Evolutionary conservation across 805 yeast species (phyloP).

Genomic region (Priceomyces fermenticarens): DNA sequence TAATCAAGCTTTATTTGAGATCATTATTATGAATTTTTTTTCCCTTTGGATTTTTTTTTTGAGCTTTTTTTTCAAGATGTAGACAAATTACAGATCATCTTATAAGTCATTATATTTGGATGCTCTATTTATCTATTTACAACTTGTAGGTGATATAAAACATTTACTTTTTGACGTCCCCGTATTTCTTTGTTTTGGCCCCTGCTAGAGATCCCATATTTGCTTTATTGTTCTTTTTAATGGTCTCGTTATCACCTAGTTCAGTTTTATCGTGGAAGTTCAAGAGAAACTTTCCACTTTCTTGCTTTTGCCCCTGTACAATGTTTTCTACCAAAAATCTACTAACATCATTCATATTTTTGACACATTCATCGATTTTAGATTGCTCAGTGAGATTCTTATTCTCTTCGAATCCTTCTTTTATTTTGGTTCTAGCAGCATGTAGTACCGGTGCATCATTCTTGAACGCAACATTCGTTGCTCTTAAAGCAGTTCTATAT

Average conservation of each 20-base stretch:
- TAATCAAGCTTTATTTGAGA: too few species aligned
- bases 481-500: constrained; percentile 64
- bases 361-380: constrained; percentile 40
- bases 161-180: constrained; percentile 11
- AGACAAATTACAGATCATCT: too few species aligned
- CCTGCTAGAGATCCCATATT: constrained; percentile 48
- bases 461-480: constrained; percentile 59
- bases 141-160: background rate
- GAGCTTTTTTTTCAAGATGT: too few species aligned
- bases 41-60: too few species aligned
- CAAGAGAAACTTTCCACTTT: constrained; percentile 47
- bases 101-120: background rate
- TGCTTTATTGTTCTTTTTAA: constrained; percentile 50
- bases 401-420: constrained; percentile 46
- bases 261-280: constrained; percentile 81
- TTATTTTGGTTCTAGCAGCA: constrained; percentile 62
- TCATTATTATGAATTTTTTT: too few species aligned
- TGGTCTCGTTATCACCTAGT: constrained; percentile 83
- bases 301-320: constrained; percentile 74
- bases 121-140: background rate
- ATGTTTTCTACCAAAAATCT: constrained; percentile 65
- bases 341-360: constrained; percentile 66
- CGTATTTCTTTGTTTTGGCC: constrained; percentile 45
- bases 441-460: constrained; percentile 46
- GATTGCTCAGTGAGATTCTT: constrained; percentile 15